phyloP scores from a whole-genome alignment of 2,329 filamentous ascomycete species.

The Botrytis hyacinthi region DNA sequence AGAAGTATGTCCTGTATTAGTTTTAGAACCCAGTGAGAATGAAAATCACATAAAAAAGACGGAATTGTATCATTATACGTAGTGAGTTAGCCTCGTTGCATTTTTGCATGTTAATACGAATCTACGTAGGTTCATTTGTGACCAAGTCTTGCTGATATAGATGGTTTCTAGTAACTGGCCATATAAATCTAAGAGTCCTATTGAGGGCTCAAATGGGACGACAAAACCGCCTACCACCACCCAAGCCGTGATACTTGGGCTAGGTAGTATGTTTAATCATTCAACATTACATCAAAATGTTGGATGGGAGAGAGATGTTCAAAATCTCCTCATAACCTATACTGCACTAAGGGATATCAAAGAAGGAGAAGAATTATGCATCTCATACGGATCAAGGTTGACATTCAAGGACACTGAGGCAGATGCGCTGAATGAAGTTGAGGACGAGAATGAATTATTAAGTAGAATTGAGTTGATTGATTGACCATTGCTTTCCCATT shows the following conservation, averaged over 20 bases:
- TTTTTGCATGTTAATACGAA: neutral
- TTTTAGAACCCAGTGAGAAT: conserved; percentile 49
- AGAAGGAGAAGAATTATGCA: conserved; percentile 54
- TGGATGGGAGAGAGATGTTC: conserved; percentile 51
- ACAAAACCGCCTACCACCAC: neutral
- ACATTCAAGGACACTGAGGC: conserved; percentile 41
- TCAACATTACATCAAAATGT: conserved; percentile 52
- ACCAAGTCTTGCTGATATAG: neutral
- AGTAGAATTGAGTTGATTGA: conserved; percentile 38
- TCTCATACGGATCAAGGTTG: conserved; percentile 40
- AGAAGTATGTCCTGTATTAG: conserved; percentile 52
- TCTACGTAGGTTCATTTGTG: neutral
- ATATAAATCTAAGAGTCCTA: conserved; percentile 21
- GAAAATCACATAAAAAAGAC: conserved; percentile 51
- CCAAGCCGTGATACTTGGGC: conserved; percentile 47
- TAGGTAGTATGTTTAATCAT: conserved; percentile 60
- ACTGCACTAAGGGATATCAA: conserved; percentile 48
- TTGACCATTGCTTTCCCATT: conserved; percentile 19
- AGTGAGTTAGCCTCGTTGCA: conserved; percentile 42
- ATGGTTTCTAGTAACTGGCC: conserved; percentile 25
- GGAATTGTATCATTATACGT: conserved; percentile 54
- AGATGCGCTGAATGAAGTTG: conserved; percentile 25
- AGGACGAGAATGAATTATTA: conserved; percentile 35
- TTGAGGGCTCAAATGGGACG: conserved; percentile 46
- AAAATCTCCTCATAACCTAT: conserved; percentile 48